Conservation (phyloP, 2,329 filamentous ascomycete species). For the Bipolaris bicolor region DNA sequence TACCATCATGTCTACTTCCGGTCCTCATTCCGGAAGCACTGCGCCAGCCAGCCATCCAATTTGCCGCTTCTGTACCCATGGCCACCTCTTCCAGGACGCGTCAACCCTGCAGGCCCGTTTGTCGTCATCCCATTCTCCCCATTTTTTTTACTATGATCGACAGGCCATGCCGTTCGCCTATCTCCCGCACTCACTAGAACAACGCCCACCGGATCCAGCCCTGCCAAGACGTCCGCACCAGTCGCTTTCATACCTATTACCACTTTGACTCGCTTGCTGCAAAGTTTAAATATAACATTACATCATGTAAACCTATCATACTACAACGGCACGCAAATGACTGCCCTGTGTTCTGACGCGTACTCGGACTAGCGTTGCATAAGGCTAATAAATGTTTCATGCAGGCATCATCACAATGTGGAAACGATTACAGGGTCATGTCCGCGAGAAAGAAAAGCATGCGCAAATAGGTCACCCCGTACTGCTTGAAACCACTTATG, state of each 20-base stretch:
- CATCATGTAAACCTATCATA: not conserved
- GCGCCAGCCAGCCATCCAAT: not conserved
- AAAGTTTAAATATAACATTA: not conserved
- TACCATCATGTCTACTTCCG: not conserved
- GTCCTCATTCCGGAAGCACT: not conserved
- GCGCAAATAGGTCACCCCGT: constrained; percentile 53
- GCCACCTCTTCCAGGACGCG: not conserved
- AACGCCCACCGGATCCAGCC: not conserved
- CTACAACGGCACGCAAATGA: not conserved
- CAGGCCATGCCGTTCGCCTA: constrained; percentile 10
- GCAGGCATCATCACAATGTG: constrained; percentile 52
- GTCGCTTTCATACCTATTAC: not conserved
- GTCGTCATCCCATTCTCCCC: not conserved
- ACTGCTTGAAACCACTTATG: constrained; percentile 54
- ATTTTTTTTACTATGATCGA: constrained; percentile 6
- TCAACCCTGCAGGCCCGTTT: not conserved
- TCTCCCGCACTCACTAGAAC: constrained; percentile 5
- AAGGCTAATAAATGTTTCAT: constrained; percentile 37
- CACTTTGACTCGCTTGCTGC: not conserved
- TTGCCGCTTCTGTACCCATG: not conserved
- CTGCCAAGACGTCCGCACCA: constrained; percentile 7
- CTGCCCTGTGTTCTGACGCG: constrained; percentile 14
- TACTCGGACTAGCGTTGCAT: constrained; percentile 5
- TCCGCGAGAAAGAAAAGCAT: constrained; percentile 50
- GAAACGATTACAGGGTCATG: constrained; percentile 58